Conservation (phyloP, 2,329 filamentous ascomycete genomes). For the Golovinomyces cichoracearum region DNA sequence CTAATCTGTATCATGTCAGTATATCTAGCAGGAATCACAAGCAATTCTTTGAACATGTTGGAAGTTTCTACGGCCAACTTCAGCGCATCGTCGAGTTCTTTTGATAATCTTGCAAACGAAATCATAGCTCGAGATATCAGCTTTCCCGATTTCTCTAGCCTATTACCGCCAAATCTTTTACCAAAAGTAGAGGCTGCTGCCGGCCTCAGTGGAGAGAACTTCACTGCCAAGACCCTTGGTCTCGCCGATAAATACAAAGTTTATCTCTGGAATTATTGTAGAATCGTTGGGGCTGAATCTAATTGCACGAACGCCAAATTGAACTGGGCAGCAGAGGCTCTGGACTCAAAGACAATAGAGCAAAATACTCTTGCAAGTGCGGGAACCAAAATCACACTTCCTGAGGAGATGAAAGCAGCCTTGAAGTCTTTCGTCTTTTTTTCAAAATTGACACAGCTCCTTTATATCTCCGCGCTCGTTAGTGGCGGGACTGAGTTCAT, state of each 20-base stretch:
- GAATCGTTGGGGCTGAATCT: constrained; percentile 22
- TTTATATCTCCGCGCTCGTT: constrained; percentile 48
- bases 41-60: constrained; percentile 32
- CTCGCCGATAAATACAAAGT: constrained; percentile 52
- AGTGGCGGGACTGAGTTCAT: constrained; percentile 46
- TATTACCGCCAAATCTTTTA: background rate
- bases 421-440: constrained; percentile 50
- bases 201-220: constrained; percentile 18
- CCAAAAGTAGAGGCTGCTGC: constrained; percentile 9
- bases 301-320: constrained; percentile 46
- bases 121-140: constrained; percentile 1
- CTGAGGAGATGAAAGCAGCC: constrained; percentile 36
- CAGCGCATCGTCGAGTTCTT: constrained; percentile 10
- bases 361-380: constrained; percentile 20
- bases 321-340: constrained; percentile 49
- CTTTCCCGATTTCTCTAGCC: constrained; percentile 1
- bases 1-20: constrained; percentile 41
- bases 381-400: constrained; percentile 35
- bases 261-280: constrained; percentile 71
- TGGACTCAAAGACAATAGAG: constrained; percentile 40
- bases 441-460: constrained; percentile 58
- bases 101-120: constrained; percentile 7
- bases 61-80: constrained; percentile 37
- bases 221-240: constrained; percentile 30
- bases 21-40: constrained; percentile 27